phyloP scores from a whole-genome alignment of 2,329 filamentous ascomycete species.

The Epichloe gansuensis region DNA sequence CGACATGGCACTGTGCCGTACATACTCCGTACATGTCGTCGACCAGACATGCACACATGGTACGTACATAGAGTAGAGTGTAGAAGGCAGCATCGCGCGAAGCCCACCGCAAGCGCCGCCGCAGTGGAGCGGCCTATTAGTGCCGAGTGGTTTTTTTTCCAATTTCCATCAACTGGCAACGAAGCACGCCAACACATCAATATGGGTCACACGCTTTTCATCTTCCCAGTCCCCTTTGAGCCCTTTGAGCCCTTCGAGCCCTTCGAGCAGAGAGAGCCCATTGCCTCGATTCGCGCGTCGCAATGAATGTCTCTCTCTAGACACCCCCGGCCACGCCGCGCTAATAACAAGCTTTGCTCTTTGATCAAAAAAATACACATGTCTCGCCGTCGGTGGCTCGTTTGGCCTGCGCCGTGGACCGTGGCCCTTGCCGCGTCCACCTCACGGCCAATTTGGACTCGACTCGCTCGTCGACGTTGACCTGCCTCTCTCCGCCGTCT shows the following conservation, averaged over 20 bases:
- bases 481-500: background rate
- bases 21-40: too few relatives aligned
- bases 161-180: conserved; percentile 58
- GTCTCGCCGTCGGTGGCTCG: conserved; percentile 41
- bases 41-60: too few relatives aligned
- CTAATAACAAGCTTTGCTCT: conserved; percentile 26
- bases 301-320: conserved; percentile 20
- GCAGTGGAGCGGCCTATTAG: conserved; percentile 52
- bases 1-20: too few relatives aligned
- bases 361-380: conserved; percentile 42
- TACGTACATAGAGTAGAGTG: background rate
- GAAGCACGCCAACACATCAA: conserved; percentile 86
- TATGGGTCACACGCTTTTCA: conserved; percentile 46
- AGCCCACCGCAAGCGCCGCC: conserved; percentile 32
- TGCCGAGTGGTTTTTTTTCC: conserved; percentile 36
- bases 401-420: conserved; percentile 8
- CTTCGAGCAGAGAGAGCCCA: conserved; percentile 30
- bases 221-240: background rate
- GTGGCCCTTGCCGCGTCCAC: background rate
- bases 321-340: conserved; percentile 38
- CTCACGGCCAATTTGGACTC: background rate
- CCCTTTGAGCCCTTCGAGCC: conserved; percentile 30
- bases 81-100: background rate
- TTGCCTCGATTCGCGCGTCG: conserved; percentile 28
- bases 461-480: background rate